phyloP scores from a whole-genome alignment of 176 grass and related monocot genomes.

The Phoenix dactylifera region DNA sequence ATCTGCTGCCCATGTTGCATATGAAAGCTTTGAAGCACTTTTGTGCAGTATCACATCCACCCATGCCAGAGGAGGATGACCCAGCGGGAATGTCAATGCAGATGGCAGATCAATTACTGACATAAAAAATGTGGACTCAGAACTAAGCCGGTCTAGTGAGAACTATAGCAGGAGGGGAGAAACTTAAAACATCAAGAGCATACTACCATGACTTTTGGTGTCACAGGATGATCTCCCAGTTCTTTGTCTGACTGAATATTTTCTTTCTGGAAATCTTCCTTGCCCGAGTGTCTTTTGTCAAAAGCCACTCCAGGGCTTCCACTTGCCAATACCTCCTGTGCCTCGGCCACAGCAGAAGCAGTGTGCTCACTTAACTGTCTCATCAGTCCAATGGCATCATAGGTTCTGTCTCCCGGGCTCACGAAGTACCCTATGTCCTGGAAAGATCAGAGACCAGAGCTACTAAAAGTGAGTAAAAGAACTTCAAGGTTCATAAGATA shows the following conservation, averaged over 20 bases:
- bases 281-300: constrained; percentile 17
- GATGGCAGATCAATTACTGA: too few relatives aligned
- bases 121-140: too few relatives aligned
- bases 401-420: constrained; percentile 57
- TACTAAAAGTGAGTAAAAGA: constrained; percentile 9
- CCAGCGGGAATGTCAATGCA: too few relatives aligned
- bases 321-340: constrained; percentile 53
- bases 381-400: constrained; percentile 66
- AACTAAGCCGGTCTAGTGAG: too few relatives aligned
- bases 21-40: too few relatives aligned
- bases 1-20: too few relatives aligned
- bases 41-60: too few relatives aligned
- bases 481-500: too few relatives aligned
- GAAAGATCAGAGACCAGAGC: background rate
- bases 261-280: constrained; percentile 28
- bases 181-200: background rate
- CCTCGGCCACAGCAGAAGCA: constrained; percentile 50
- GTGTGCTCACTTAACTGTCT: constrained; percentile 53
- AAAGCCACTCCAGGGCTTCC: constrained; percentile 14
- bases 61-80: too few relatives aligned
- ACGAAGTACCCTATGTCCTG: constrained; percentile 61
- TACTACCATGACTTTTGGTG: constrained; percentile 34
- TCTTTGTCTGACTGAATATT: constrained; percentile 31
- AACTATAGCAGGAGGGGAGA: background rate
- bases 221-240: constrained; percentile 28